Base-by-base conservation (phyloP, 345 rosid species). In the Populus nigra region DNA sequence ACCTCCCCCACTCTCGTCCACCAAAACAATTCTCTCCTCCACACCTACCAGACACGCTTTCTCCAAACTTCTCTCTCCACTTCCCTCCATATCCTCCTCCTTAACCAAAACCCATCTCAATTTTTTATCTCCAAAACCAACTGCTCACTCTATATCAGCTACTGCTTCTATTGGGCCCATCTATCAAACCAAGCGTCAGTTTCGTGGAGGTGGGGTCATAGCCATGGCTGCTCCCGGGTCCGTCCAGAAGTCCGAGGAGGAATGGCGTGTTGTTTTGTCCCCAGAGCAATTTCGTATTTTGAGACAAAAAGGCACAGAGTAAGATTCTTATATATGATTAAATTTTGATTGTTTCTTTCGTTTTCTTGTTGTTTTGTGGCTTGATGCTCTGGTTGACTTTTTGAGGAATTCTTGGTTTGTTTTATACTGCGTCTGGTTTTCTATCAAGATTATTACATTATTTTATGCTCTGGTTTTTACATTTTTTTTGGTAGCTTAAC, bases 241-340 rank as follows among this genome's bases (percentile, higher is more conserved):
- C 16, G 83, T 85, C 69, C 88, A 82, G 75, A 96, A 92, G 84
- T 85, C 99, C 1, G 96, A 96, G 74, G 98, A 92, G 38, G 97
- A 96, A 74, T 93, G 99, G 99, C 94, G 91, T 20, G 92, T 92
- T 23, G 63, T 92, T 80, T 88, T 95, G 22, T 89, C 97, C 1
- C 98, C 97, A 5, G 90, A 93, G 75, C 99, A 93, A 79, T 93
- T 95, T 69, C 86, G 89, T 77, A 90, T 95, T 79, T 80, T 93
- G 74, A 86, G 98, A 70, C 90, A 83, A 83, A 96, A 93, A 82
- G 98, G 94, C 82, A 93, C 99, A 0, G 98, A 95, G 98, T 94
- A 82, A 77, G 91, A 39, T 20, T 53, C 36, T 33, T 4, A 33
- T 4, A 33, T 33, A 0, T 0, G 5, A 33, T 33, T 33, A 33